Evolutionary conservation across 2,329 filamentous ascomycete species (phyloP).

Genomic region (Hypoxylon sp.): DNA sequence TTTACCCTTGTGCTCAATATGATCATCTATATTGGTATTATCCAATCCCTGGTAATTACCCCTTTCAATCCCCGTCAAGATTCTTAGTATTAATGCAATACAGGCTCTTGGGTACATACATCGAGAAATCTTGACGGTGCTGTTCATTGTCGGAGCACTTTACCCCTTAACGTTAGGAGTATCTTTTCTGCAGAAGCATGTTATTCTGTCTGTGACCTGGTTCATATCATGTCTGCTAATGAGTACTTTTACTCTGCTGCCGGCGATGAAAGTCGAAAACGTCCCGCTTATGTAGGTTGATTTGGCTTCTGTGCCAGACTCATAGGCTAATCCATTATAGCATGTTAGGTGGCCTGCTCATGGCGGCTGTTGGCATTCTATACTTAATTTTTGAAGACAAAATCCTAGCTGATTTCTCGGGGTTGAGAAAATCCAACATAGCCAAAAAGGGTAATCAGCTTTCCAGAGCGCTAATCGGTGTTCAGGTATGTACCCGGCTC

Average conservation of each 20-base stretch:
- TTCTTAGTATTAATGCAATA: conserved; percentile 40
- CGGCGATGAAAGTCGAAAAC: conserved; percentile 85
- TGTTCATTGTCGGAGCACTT: conserved; percentile 81
- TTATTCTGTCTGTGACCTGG: conserved; percentile 78
- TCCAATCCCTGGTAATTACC: conserved; percentile 81
- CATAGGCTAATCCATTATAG: conserved; percentile 60
- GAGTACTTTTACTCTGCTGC: conserved; percentile 91
- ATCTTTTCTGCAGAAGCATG: conserved; percentile 78
- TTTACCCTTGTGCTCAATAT: conserved; percentile 74
- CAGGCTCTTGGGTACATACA: conserved; percentile 94
- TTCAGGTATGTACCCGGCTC: conserved; percentile 66
- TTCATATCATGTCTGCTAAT: conserved; percentile 81
- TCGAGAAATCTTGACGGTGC: conserved; percentile 85
- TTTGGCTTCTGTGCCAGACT: not conserved
- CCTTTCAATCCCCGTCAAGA: not conserved
- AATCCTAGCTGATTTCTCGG: conserved; percentile 63
- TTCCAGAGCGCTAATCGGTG: conserved; percentile 73
- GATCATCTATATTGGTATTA: conserved; percentile 77
- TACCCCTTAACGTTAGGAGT: conserved; percentile 85
- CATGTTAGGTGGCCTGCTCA: conserved; percentile 80
- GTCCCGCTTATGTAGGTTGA: conserved; percentile 60
- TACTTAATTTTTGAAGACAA: conserved; percentile 86
- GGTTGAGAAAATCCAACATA: conserved; percentile 46
- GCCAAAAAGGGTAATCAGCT: conserved; percentile 58
- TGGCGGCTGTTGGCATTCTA: conserved; percentile 80